phyloP scores from a whole-genome alignment of 192 early-diverging fungal species.

The Kappamyces sp. region DNA sequence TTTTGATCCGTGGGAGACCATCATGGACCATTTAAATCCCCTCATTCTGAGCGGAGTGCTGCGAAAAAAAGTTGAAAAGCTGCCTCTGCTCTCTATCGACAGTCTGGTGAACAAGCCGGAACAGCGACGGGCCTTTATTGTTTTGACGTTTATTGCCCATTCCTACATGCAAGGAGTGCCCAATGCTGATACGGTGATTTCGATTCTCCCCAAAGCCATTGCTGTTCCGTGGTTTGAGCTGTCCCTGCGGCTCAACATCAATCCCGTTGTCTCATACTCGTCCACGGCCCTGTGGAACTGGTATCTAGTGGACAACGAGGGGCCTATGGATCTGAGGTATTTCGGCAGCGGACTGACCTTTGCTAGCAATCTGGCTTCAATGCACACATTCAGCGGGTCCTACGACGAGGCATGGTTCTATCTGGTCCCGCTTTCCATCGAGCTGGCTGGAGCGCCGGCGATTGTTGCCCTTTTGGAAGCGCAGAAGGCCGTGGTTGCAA shows the following conservation, averaged over 20 bases:
- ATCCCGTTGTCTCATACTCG: conserved; percentile 83
- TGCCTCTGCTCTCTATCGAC: conserved; percentile 66
- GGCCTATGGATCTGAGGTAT: conserved; percentile 65
- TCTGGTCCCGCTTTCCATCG: conserved; percentile 83
- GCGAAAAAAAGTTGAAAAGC: conserved; percentile 30
- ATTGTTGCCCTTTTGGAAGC: conserved; percentile 64
- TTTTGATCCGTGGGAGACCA: conserved; percentile 82
- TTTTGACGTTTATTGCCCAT: conserved; percentile 84
- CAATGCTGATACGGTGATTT: conserved; percentile 5
- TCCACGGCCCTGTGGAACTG: conserved; percentile 90
- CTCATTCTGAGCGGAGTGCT: conserved; percentile 49
- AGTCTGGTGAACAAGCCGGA: conserved; percentile 60
- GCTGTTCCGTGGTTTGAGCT: conserved; percentile 79
- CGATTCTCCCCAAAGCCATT: conserved; percentile 66
- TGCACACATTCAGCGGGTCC: conserved; percentile 79
- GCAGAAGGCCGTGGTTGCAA: conserved; percentile 50
- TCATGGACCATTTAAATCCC: conserved; percentile 71
- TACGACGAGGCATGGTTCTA: conserved; percentile 97
- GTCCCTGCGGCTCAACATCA: conserved; percentile 69
- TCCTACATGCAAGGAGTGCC: conserved; percentile 79
- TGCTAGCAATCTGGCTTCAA: conserved; percentile 68
- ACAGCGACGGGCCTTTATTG: conserved; percentile 77
- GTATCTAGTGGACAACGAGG: conserved; percentile 73
- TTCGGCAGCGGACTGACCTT: background rate
- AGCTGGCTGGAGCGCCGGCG: conserved; percentile 68